These are phyloP conservation scores for Aspergillus saccharolyticus DNA, from an alignment of 495 filamentous ascomycete species.

Conservation along the genomic window DNA sequence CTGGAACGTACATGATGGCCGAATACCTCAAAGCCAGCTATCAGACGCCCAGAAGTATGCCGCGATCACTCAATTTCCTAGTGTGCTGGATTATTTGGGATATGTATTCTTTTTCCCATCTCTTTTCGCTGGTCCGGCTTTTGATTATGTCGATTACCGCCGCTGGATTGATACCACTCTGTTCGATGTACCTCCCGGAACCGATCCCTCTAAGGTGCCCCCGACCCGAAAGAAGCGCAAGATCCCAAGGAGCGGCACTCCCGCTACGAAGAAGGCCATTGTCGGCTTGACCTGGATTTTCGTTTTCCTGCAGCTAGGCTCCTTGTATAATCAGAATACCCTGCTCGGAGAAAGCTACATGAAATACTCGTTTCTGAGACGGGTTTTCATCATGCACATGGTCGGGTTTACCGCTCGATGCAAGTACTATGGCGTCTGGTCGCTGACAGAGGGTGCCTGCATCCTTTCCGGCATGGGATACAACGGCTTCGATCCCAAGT, in stretches of 20 bases:
- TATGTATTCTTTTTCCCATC: conserved; percentile 95
- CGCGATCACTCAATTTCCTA: conserved; percentile 66
- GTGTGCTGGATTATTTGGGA: conserved; percentile 72
- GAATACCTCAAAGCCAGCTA: conserved; percentile 68
- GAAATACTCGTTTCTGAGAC: conserved; percentile 60
- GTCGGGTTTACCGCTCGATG: conserved; percentile 71
- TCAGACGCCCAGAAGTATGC: conserved; percentile 83
- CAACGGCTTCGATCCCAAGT: conserved; percentile 81
- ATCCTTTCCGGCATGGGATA: conserved; percentile 92
- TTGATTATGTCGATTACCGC: conserved; percentile 89
- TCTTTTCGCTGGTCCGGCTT: conserved; percentile 80
- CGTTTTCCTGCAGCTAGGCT: conserved; percentile 67
- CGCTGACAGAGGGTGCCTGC: conserved; percentile 86
- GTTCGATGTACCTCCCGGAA: conserved; percentile 77
- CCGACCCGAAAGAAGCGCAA: conserved; percentile 87
- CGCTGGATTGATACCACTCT: conserved; percentile 91
- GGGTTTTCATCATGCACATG: conserved; percentile 76
- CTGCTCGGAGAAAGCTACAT: conserved; percentile 59
- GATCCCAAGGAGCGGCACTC: conserved; percentile 86
- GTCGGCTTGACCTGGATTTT: conserved; percentile 74
- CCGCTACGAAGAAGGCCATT: conserved; percentile 71
- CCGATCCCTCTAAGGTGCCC: conserved; percentile 74
- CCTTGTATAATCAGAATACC: conserved; percentile 56
- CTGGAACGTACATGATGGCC: conserved; percentile 95
- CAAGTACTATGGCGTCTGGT: conserved; percentile 97